Evolutionary conservation across 352 stramenopile species (phyloP).

Genomic region (Plasmopara halstedii): DNA sequence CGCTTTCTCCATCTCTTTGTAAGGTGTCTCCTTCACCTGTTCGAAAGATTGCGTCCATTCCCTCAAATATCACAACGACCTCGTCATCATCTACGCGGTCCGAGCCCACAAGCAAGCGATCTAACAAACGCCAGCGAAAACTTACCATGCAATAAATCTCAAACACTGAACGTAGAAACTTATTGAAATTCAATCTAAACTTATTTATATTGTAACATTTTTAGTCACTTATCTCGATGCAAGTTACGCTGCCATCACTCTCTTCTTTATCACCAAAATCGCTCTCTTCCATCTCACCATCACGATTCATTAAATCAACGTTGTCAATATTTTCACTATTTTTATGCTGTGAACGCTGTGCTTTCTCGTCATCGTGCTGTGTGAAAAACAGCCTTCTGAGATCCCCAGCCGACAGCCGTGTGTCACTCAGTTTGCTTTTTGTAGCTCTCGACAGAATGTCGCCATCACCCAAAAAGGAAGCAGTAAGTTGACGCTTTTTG

Average conservation of each 20-base stretch:
- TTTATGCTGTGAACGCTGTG: constrained; percentile 1
- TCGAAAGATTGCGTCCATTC: constrained; percentile 8
- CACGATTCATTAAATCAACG: no score
- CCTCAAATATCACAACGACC: constrained; percentile 16
- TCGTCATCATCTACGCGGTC: constrained; percentile 18
- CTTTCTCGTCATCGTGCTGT: constrained; percentile 20
- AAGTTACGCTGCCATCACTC: constrained; percentile 21
- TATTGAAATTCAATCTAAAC: constrained; percentile 9
- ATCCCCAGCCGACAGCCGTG: constrained; percentile 35
- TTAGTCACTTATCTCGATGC: constrained; percentile 27
- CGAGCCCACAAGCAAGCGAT: constrained; percentile 14
- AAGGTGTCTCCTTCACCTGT: constrained; percentile 11
- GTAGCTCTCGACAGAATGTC: constrained; percentile 9
- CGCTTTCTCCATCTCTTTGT: constrained; percentile 25
- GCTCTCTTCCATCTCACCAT: no score
- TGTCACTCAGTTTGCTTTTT: constrained; percentile 20
- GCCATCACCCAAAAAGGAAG: constrained; percentile 58
- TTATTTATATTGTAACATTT: constrained; percentile 27
- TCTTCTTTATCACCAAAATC: constrained; percentile 2
- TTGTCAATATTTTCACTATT: no score
- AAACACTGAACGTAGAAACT: constrained; percentile 10
- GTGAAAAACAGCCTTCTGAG: constrained; percentile 44
- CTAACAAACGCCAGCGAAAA: constrained; percentile 24
- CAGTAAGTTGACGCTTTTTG: constrained; percentile 79
- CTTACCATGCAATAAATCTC: constrained; percentile 24